phyloP scores from a whole-genome alignment of 1,139 yeast genomes.

The Saccharomycopsis crataegensis region DNA sequence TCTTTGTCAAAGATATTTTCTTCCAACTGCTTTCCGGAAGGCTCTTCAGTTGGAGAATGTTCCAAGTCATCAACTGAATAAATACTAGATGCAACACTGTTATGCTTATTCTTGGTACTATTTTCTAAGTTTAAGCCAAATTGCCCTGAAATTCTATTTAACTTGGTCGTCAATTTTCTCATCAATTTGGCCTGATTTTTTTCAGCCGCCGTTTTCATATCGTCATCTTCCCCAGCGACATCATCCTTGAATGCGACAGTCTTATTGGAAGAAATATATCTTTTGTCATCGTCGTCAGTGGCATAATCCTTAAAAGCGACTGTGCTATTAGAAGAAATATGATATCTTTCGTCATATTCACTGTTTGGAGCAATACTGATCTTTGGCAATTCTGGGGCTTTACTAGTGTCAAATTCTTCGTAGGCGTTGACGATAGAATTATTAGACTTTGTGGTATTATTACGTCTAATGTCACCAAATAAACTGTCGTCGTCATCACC shows the following conservation, averaged over 20 bases:
- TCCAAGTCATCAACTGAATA: conserved; percentile 14
- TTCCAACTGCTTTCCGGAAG: background rate
- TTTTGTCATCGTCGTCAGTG: background rate
- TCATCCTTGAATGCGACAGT: background rate
- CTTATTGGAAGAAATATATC: background rate
- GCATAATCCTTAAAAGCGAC: background rate
- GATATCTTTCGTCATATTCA: too few species aligned
- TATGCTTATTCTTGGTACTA: conserved; percentile 3
- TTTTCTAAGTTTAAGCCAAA: conserved; percentile 7
- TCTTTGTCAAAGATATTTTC: background rate
- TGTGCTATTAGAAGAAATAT: background rate
- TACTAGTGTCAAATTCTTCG: too few species aligned
- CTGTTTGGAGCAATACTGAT: too few species aligned
- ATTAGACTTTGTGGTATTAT: background rate
- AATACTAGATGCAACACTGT: conserved; percentile 14
- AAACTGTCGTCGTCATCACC: background rate
- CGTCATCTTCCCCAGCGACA: background rate
- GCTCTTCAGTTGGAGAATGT: background rate
- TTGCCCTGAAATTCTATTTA: conserved; percentile 18
- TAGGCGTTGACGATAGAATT: too few species aligned
- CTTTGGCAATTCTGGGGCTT: too few species aligned
- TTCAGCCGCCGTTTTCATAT: conserved; percentile 8
- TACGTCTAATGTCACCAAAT: background rate
- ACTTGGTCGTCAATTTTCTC: conserved; percentile 17
- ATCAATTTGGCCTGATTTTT: conserved; percentile 16